A percentile compares a stretch with the other conserved stretches of the same genome.
Evolutionary conservation across 805 yeast species (phyloP).

Genomic region (Candida ovalis): DNA sequence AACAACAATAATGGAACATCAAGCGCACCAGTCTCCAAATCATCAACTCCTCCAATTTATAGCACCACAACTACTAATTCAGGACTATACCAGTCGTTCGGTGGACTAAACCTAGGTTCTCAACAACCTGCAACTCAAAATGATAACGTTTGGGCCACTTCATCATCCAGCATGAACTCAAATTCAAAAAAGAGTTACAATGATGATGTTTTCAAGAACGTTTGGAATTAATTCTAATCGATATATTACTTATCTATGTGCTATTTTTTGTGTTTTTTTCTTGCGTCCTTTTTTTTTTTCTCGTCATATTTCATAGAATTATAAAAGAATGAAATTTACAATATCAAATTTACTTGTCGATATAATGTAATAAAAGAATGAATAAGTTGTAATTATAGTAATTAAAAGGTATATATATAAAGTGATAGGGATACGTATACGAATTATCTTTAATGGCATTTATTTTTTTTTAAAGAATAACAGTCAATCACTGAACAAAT

Average conservation of each 20-base stretch:
- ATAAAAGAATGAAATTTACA: not conserved
- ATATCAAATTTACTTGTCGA: too few species aligned
- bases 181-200: constrained; percentile 7
- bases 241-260: not conserved
- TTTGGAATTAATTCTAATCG: constrained; percentile 22
- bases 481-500: too few species aligned
- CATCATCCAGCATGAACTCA: constrained; percentile 2
- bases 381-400: too few species aligned
- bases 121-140: not conserved
- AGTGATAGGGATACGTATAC: too few species aligned
- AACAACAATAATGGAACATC: not conserved
- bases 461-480: too few species aligned
- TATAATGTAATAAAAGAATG: too few species aligned
- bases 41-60: not conserved
- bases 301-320: too few species aligned
- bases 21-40: not conserved
- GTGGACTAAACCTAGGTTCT: not conserved
- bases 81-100: not conserved
- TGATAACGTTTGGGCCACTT: constrained; percentile 15
- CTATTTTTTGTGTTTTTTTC: not conserved
- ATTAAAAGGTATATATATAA: too few species aligned
- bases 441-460: too few species aligned
- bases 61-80: not conserved
- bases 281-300: not conserved
- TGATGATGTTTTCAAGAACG: constrained; percentile 31